Evolutionary conservation across 2,329 filamentous ascomycete genomes (phyloP).

Genomic region (Lasiodiplodia theobromae): DNA sequence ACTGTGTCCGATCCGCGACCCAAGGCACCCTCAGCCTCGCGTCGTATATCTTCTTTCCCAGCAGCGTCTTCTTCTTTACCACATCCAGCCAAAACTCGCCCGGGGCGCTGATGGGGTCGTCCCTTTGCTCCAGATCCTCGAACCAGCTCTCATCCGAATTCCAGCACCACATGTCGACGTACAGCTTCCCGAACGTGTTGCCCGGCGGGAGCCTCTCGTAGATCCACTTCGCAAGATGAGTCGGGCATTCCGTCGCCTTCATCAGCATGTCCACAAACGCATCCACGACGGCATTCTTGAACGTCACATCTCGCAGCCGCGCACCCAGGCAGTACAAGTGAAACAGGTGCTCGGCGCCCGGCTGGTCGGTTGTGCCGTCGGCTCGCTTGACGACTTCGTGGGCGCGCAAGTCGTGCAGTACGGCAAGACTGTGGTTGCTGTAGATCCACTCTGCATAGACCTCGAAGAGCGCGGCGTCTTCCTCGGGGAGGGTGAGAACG

Average conservation of each 20-base stretch:
- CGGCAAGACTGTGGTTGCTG: neutral
- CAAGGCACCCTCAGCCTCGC: neutral
- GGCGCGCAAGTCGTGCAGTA: neutral
- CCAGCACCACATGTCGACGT: constrained; percentile 16
- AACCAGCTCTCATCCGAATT: neutral
- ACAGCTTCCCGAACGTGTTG: constrained; percentile 2
- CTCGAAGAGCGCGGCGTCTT: constrained; percentile 26
- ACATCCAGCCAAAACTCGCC: constrained; percentile 12
- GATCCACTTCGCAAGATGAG: neutral
- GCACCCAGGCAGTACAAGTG: constrained; percentile 36
- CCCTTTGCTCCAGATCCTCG: constrained; percentile 1
- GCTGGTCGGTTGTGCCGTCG: neutral
- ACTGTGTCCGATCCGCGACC: neutral
- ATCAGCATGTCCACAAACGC: constrained; percentile 30
- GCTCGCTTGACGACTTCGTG: neutral
- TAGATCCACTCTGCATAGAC: constrained; percentile 30
- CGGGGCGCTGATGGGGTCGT: neutral
- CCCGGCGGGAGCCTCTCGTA: neutral
- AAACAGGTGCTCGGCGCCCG: constrained; percentile 3
- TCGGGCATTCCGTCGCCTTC: constrained; percentile 12
- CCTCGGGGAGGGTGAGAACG: constrained; percentile 11
- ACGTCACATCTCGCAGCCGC: constrained; percentile 35
- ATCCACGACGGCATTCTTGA: constrained; percentile 37
- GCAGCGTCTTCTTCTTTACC: neutral
- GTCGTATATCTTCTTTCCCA: neutral